Percentiles rank a stretch among this genome's conserved stretches.
Conservation (phyloP, 495 filamentous ascomycete species). For the Lepidopterella palustris region DNA sequence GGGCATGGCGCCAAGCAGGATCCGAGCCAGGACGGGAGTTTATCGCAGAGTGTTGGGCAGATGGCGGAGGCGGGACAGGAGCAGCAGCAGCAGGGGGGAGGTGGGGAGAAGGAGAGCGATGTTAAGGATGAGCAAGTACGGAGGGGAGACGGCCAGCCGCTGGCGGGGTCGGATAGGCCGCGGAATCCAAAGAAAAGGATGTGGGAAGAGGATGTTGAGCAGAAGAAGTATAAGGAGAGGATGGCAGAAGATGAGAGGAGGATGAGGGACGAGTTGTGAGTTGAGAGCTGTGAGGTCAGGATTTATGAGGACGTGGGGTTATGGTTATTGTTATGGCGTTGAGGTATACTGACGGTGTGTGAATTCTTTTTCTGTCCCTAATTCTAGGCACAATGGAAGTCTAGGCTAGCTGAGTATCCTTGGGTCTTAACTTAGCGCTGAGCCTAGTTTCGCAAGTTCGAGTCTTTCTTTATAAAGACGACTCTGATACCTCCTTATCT, state of each 20-base stretch:
- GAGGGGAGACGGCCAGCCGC: constrained; percentile 38
- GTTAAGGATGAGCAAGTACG: constrained; percentile 31
- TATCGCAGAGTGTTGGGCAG: constrained; percentile 50
- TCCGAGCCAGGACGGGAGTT: constrained; percentile 36
- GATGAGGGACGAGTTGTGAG: constrained; percentile 51
- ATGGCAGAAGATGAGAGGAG: constrained; percentile 31
- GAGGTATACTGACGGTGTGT: no score
- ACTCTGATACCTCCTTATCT: no score
- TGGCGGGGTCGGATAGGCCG: constrained; percentile 36
- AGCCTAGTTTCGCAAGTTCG: no score
- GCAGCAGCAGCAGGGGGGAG: constrained; percentile 17
- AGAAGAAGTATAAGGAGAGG: constrained; percentile 31
- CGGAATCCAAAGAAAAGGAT: constrained; percentile 78
- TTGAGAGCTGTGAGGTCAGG: background rate
- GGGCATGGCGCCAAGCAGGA: constrained; percentile 37
- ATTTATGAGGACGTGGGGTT: no score
- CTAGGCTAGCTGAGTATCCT: no score
- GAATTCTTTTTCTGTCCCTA: no score
- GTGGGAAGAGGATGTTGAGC: constrained; percentile 59
- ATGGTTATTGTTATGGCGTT: no score
- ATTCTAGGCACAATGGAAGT: no score
- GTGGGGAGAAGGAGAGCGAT: constrained; percentile 9
- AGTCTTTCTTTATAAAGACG: no score
- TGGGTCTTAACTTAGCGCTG: no score
- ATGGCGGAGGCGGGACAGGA: constrained; percentile 50